Evolutionary conservation across 257 asterid species (phyloP), one percentile per base, ranked within the genome.

Genomic region (Salvia splendens): DNA sequence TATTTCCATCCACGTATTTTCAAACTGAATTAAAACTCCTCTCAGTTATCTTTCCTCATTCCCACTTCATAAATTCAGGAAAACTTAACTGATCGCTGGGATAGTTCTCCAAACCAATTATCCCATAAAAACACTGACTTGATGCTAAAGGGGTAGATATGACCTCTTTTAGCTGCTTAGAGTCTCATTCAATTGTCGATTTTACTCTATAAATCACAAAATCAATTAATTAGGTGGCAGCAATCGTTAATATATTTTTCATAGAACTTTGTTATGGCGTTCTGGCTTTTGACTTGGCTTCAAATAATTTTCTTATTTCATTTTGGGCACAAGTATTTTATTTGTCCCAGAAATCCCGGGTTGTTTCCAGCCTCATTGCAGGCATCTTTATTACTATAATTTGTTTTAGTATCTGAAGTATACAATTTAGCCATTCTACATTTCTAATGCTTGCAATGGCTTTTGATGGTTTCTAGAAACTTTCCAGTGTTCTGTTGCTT

Each of bases 1-100:
- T 32, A 8, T 67, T 54, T 11, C 45, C 30, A 7, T 69, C n/a
- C 12, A 15, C 63, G 59, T 49, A 49, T 66, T 73, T 65, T 8
- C 48, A 38, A 33, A 30, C 33, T 43, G 24, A 64, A 17, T 42
- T 41, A 12, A 33, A 61, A 33, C 61, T 35, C 40, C 54, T 59
- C 50, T 48, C 4, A 12, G 33, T 55, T 60, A 70, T 36, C 47
- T 24, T 49, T 40, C 60, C 52, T 47, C 45, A 51, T 60, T 58
- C 17, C 36, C 5, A 14, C 52, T 12, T 17, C 50, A 43, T 64
- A 53, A 54, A 24, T 70, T 70, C 12, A 30, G 24, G 9, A n/a
- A 16, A 71, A 28, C 24, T 40, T 38, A 0, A 2, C 33, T 67
- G 6, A 15, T 65, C 14, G 24, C 53, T 16, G 55, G 16, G 11